These are phyloP conservation scores for Lasiodiplodia sp. DNA, from an alignment of 2,329 filamentous ascomycete species.

Conservation along the genomic window DNA sequence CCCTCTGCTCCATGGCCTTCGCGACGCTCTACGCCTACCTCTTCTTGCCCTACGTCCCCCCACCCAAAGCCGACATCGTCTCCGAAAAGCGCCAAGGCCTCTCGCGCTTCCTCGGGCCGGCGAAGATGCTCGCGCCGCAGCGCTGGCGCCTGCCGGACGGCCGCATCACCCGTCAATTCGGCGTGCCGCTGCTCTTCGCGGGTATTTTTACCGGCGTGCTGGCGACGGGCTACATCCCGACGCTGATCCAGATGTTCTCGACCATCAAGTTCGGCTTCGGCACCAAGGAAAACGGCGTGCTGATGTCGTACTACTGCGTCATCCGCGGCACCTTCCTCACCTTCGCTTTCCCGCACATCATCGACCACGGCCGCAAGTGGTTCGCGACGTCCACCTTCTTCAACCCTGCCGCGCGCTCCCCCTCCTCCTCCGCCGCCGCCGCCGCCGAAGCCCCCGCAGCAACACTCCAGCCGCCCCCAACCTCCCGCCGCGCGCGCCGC, in stretches of 20 bases:
- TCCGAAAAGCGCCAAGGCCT: constrained; percentile 46
- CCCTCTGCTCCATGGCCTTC: constrained; percentile 63
- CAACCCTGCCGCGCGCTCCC: background rate
- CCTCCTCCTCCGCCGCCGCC: constrained; percentile 31
- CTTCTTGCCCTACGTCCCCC: constrained; percentile 59
- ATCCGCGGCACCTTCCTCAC: constrained; percentile 55
- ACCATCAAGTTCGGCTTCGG: constrained; percentile 55
- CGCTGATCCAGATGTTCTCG: constrained; percentile 61
- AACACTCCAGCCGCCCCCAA: constrained; percentile 16
- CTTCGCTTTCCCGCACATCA: constrained; percentile 54
- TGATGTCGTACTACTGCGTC: constrained; percentile 55
- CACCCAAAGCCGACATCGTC: constrained; percentile 44
- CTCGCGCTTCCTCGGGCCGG: constrained; percentile 67
- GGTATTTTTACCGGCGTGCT: constrained; percentile 74
- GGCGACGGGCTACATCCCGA: constrained; percentile 72
- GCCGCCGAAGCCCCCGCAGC: background rate
- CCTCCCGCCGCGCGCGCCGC: constrained; percentile 36
- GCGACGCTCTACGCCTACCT: constrained; percentile 52
- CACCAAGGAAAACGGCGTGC: constrained; percentile 53
- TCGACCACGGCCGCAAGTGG: constrained; percentile 51
- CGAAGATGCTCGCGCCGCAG: constrained; percentile 68
- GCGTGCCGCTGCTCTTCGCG: constrained; percentile 68
- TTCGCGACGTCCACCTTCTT: constrained; percentile 56
- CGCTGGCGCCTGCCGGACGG: constrained; percentile 62
- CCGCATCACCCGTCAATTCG: constrained; percentile 62